Evolutionary conservation across 371 early-diverging fungal species (phyloP).

Genomic region (Circinella minor): DNA sequence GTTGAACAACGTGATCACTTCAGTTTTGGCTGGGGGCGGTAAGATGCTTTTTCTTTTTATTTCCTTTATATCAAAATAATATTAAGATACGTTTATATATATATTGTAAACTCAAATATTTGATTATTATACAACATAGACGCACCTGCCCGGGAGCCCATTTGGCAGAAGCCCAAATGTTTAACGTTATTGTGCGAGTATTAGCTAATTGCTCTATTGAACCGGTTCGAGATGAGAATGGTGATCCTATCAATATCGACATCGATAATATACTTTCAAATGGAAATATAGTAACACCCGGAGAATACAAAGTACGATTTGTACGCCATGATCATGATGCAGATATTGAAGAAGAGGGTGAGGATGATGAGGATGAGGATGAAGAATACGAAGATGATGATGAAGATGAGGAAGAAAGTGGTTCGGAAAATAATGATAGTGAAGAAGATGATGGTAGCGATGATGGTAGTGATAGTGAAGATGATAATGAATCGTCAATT

Average conservation of each 20-base stretch:
- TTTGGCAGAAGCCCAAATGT: constrained; percentile 18
- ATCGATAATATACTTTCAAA: constrained; percentile 9
- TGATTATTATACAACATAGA: neutral
- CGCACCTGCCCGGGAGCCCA: constrained; percentile 19
- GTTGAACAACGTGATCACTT: constrained; percentile 22
- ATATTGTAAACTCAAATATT: neutral
- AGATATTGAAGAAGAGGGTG: constrained; percentile 5
- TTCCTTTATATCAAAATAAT: no score
- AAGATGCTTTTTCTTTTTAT: neutral
- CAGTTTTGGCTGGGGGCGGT: constrained; percentile 28
- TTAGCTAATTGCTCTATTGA: constrained; percentile 22
- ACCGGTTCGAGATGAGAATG: constrained; percentile 12
- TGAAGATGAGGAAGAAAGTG: constrained; percentile 4
- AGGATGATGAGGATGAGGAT: neutral
- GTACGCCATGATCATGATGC: constrained; percentile 13
- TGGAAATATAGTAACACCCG: constrained; percentile 4
- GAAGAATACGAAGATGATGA: constrained; percentile 2
- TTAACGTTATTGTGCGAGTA: constrained; percentile 10
- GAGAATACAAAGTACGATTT: constrained; percentile 3
- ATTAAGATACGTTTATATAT: no score
- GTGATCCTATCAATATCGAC: constrained; percentile 1
- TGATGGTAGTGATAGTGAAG: neutral
- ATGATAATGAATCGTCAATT: neutral
- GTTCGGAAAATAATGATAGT: neutral
- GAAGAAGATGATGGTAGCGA: neutral